Evolutionary conservation across 176 grass and related monocot species (phyloP), one percentile per base, ranked within the genome.

Genomic region (Paspalum vaginatum): DNA sequence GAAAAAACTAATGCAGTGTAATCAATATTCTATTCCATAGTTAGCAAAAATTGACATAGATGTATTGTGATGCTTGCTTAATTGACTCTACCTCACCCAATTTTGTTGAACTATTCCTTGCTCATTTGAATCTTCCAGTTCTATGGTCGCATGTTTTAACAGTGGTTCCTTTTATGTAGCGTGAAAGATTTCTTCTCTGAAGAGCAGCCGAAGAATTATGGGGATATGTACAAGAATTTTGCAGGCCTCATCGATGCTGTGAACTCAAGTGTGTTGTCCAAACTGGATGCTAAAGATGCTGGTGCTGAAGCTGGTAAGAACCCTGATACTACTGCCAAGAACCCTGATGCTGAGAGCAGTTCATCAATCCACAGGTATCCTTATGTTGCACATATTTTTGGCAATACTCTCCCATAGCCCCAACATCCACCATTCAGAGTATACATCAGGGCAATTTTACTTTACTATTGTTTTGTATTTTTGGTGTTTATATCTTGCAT

Each of bases 161-260:
- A 37, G 38, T 72, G 37, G 10, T 83, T 72, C 32, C 58, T 58
- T 38, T 3, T 73, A 63, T 92, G 67, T 68, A 99, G 96, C 16
- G 89, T 93, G 37, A 89, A 95, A 59, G 96, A 99, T 56, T 94
- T 87, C 75, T 88, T 99, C 58, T 80, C 80, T 6, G 85, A 79
- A 7, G 55, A 78, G 65, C 71, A 82, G 65, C 57, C 79, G 6
- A 99, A 91, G 72, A 99, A 95, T 86, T 93, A 88, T 14, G 73
- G 75, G 57, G 82, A 93, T 16, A 86, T 91, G 84, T 99, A 99
- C 89, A 95, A 93, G 84, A 91, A 99, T 83, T 87, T 99, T 45
- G 53, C 90, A 45, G 87, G 68, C 71, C 83, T 99, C n/a, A 79
- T 99, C 61, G 76, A 91, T 8, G 89, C 41, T 37, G 55, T 99